Percentiles rank a stretch among this genome's conserved stretches.
phyloP scores from a whole-genome alignment of 2,329 filamentous ascomycete genomes.

The Zymoseptoria pseudotritici region DNA sequence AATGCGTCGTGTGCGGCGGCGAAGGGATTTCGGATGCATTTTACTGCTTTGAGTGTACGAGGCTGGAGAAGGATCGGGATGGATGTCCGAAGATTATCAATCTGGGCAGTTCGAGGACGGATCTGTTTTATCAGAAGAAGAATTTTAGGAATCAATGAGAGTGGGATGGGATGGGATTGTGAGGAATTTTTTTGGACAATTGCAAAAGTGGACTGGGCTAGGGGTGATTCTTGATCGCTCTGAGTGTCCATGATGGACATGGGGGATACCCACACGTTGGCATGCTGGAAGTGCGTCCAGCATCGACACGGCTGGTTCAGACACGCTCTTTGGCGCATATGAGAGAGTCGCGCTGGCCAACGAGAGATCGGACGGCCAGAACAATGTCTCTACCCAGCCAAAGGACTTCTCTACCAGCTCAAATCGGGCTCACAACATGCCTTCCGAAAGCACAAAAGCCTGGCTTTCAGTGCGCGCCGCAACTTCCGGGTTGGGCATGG shows the following conservation, averaged over 20 bases:
- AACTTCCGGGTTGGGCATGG: no score
- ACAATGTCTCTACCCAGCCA: no score
- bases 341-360: background rate
- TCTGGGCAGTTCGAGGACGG: constrained; percentile 86
- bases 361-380: background rate
- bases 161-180: constrained; percentile 14
- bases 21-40: constrained; percentile 98
- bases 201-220: background rate
- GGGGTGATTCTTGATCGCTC: background rate
- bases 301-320: background rate
- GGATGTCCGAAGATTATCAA: constrained; percentile 99
- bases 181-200: background rate
- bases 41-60: constrained; percentile 98
- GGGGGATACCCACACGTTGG: background rate
- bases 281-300: background rate
- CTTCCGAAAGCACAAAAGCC: no score
- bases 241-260: background rate
- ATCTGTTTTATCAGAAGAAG: constrained; percentile 76
- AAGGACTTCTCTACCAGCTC: no score
- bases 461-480: no score
- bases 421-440: no score
- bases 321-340: background rate
- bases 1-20: constrained; percentile 96
- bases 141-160: constrained; percentile 56
- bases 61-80: constrained; percentile 92